phyloP scores from a whole-genome alignment of 75 land plant species.

The Cryptomeria japonica region DNA sequence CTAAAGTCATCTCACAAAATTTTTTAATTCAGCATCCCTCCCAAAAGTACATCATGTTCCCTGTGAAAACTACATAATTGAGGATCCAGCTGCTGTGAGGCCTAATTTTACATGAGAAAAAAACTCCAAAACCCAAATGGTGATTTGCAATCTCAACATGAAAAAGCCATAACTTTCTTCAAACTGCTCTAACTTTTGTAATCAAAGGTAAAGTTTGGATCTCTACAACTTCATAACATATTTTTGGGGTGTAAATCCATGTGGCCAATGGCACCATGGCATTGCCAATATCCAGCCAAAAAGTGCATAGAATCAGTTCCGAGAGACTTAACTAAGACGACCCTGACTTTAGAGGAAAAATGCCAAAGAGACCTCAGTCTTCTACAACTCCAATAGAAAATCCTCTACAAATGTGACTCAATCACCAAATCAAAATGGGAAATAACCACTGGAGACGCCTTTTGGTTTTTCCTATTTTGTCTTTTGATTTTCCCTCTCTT shows the following conservation, averaged over 20 bases:
- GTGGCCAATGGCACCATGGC: neutral
- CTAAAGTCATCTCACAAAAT: neutral
- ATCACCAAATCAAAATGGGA: no score
- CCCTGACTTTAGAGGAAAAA: neutral
- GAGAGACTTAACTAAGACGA: neutral
- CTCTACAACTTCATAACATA: no score
- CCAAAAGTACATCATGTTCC: neutral
- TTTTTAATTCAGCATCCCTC: neutral
- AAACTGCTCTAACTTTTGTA: neutral
- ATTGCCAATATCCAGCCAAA: neutral
- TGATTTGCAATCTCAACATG: neutral
- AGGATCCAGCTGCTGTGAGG: neutral
- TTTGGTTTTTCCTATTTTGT: no score
- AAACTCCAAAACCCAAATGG: neutral
- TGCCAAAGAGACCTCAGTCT: no score
- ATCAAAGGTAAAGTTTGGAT: neutral
- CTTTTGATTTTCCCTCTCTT: no score
- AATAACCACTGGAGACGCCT: no score
- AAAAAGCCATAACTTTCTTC: neutral
- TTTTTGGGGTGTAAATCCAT: neutral
- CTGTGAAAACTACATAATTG: neutral
- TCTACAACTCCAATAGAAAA: no score
- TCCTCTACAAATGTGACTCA: no score
- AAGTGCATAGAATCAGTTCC: neutral
- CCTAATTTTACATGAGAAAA: neutral